Base-by-base conservation (phyloP, 805 yeast genomes). In the Tanozyma kutaoensis region DNA sequence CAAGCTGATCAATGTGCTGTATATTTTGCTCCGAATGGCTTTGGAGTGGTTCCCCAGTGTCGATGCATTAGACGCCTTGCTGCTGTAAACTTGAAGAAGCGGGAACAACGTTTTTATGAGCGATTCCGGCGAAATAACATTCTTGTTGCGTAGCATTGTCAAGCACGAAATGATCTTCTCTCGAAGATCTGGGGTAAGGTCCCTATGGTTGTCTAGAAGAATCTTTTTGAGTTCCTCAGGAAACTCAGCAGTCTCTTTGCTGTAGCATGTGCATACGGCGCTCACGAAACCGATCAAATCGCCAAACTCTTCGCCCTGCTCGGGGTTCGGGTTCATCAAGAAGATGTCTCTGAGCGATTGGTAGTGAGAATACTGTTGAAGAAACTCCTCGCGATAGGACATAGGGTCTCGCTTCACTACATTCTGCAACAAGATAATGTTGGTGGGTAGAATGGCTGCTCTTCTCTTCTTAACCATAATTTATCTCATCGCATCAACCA, bases 391-490 rank as follows among this genome's bases (percentile, higher is more conserved):
- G 33, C 73, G 72, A 49, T 91, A 91, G 0, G 97, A 86, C 40
- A 70, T 79, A 2, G 98, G 96, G 50, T 91, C 98, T 42, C 96
- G 67, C 40, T 86, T 77, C 8, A 91, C 93, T 37, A 91, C 64
- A 50, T 91, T 91, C 56, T 91, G 98, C 33, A 91, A 57, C 35
- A 88, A 59, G 21, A 93, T 86, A 46, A 91, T 79, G 53, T 91
- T 91, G 12, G 85, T 80, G 8, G 97, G 97, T 47, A 88, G 61
- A 31, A 86, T 67, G 24, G 96, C 95, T 15, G 95, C 91, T 68
- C 95, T 80, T 56, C 80, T 75, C 50, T 75, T 69, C 52, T 76
- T 81, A 20, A 70, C 94, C 97, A 88, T 88, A 21, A 21, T 31
- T 8, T 17, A 10, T 17, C 20, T 17, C 20, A 17, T 17, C 20